phyloP scores from a whole-genome alignment of 2,329 filamentous ascomycete species.

The Chaetomium sp. region DNA sequence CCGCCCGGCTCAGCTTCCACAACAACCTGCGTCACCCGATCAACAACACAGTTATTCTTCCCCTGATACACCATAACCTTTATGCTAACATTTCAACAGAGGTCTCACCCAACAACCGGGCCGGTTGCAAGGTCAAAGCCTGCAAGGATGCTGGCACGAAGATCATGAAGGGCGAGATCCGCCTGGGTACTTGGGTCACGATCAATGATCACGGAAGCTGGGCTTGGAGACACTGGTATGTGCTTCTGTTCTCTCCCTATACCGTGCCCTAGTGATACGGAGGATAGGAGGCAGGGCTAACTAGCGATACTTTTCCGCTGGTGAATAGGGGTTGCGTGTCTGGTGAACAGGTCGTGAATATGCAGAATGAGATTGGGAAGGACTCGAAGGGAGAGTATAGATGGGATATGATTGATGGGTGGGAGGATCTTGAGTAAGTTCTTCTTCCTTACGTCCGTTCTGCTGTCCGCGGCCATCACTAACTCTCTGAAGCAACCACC shows the following conservation, averaged over 20 bases:
- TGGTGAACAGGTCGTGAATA: conserved; percentile 61
- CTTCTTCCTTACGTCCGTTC: background rate
- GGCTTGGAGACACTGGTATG: conserved; percentile 83
- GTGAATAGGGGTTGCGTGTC: conserved; percentile 76
- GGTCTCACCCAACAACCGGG: conserved; percentile 61
- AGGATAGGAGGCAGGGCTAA: background rate
- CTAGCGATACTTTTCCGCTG: background rate
- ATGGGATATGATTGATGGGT: conserved; percentile 69
- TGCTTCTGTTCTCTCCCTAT: background rate
- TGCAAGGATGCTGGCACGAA: conserved; percentile 66
- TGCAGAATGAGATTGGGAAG: conserved; percentile 50
- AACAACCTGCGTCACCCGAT: too few relatives aligned
- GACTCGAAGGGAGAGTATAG: conserved; percentile 44
- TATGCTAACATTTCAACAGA: conserved; percentile 43
- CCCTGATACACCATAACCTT: background rate
- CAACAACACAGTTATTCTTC: background rate
- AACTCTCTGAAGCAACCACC: conserved; percentile 34
- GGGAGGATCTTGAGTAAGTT: conserved; percentile 60
- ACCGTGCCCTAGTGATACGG: background rate
- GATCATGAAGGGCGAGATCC: conserved; percentile 71
- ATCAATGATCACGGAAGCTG: conserved; percentile 57
- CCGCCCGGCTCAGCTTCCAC: too few relatives aligned
- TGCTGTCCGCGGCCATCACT: background rate
- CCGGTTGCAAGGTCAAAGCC: conserved; percentile 63
- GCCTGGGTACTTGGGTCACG: conserved; percentile 67